Evolutionary conservation across 2,329 filamentous ascomycete genomes (phyloP).

Genomic region (Aspergillus spinulosporus): DNA sequence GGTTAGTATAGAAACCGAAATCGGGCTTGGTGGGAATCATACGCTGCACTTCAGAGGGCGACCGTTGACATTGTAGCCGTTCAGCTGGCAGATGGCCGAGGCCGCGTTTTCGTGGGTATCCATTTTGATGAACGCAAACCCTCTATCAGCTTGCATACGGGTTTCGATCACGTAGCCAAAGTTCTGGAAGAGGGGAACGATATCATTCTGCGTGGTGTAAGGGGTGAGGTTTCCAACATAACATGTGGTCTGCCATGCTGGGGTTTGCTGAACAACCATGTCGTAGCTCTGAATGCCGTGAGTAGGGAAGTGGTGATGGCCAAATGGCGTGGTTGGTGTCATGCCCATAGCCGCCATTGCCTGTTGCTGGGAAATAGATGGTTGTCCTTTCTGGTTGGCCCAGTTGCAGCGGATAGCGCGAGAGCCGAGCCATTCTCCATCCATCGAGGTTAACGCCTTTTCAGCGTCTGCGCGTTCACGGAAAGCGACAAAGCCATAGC

Average conservation of each 20-base stretch:
- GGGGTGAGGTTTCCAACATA: slow-evolving; percentile 98
- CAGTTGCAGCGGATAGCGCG: slow-evolving; percentile 99
- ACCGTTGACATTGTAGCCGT: slow-evolving; percentile 96
- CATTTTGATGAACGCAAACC: slow-evolving; percentile 99
- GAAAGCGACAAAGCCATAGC: slow-evolving; percentile 97
- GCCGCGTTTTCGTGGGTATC: slow-evolving; percentile 96
- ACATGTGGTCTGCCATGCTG: slow-evolving; percentile 96
- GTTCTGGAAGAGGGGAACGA: slow-evolving; percentile 98
- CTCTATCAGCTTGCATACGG: slow-evolving; percentile 94
- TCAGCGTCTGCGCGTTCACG: slow-evolving; percentile 91
- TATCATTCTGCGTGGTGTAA: slow-evolving; percentile 93
- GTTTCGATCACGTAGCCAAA: slow-evolving; percentile 98
- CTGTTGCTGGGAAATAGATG: slow-evolving; percentile 96
- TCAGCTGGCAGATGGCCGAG: slow-evolving; percentile 97
- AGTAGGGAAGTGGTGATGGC: slow-evolving; percentile 96
- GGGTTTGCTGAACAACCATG: slow-evolving; percentile 92
- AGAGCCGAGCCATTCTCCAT: slow-evolving; percentile 97
- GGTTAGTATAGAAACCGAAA: slow-evolving; percentile 32
- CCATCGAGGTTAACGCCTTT: slow-evolving; percentile 95
- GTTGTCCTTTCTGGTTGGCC: slow-evolving; percentile 99
- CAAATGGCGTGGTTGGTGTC: slow-evolving; percentile 94
- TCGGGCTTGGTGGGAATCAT: slow-evolving; percentile 51
- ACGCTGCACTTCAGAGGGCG: slow-evolving; percentile 97
- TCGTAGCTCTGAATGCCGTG: slow-evolving; percentile 97
- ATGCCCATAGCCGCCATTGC: slow-evolving; percentile 97